Evolutionary conservation across 257 asterid genomes (phyloP).

Genomic region (Coffea eugenioides): DNA sequence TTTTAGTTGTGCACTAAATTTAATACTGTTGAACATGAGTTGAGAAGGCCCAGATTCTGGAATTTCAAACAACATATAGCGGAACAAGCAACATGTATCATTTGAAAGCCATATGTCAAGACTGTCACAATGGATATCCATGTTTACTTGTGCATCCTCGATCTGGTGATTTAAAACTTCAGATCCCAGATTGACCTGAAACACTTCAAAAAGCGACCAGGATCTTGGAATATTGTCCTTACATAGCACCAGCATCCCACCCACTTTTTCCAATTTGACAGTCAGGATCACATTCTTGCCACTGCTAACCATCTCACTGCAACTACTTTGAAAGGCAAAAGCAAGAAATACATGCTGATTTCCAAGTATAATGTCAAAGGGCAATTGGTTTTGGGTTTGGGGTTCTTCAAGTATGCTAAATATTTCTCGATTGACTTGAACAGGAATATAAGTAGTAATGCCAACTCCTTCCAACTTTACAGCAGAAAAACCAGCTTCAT

Average conservation of each 20-base stretch:
- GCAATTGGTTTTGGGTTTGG: slow-evolving; percentile 28
- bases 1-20: slow-evolving; percentile 52
- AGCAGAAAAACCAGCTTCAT: slow-evolving; percentile 33
- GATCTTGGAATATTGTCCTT: slow-evolving; percentile 39
- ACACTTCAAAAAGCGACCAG: slow-evolving; percentile 72
- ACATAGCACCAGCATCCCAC: slow-evolving; percentile 52
- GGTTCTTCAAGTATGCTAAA: slow-evolving; percentile 29
- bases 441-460: slow-evolving; percentile 61
- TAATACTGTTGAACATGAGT: slow-evolving; percentile 42
- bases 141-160: slow-evolving; percentile 35
- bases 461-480: slow-evolving; percentile 53
- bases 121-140: slow-evolving; percentile 55
- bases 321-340: slow-evolving; percentile 47
- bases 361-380: slow-evolving; percentile 31
- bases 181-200: slow-evolving; percentile 61
- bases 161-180: slow-evolving; percentile 41
- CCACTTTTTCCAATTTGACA: slow-evolving; percentile 48
- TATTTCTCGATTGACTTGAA: slow-evolving; percentile 39
- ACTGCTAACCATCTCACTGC: slow-evolving; percentile 50
- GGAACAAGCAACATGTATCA: slow-evolving; percentile 55
- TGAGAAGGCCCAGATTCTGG: slow-evolving; percentile 51
- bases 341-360: slow-evolving; percentile 54
- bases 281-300: slow-evolving; percentile 48
- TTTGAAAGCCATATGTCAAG: slow-evolving; percentile 69
- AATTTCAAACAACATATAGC: slow-evolving; percentile 45